phyloP scores from a whole-genome alignment of 805 yeast genomes.

The Wickerhamiella parazyma region DNA sequence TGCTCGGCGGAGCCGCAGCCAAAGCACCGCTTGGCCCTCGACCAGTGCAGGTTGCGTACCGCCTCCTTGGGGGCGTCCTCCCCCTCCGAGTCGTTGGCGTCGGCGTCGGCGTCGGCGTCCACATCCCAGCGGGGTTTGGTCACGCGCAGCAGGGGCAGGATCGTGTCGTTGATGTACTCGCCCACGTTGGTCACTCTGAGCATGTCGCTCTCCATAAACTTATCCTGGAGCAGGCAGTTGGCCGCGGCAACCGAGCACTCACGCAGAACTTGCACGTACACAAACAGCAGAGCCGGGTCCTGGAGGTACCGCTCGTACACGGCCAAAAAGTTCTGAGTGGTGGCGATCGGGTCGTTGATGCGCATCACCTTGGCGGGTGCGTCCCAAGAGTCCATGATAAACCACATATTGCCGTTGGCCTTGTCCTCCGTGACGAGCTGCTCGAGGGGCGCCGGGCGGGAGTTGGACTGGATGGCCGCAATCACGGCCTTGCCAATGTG shows the following conservation, averaged over 20 bases:
- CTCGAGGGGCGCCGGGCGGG: conserved; percentile 6
- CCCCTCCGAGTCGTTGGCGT: neutral
- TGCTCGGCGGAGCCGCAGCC: conserved; percentile 8
- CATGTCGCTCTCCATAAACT: conserved; percentile 9
- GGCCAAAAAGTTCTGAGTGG: conserved; percentile 6
- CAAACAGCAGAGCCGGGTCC: conserved; percentile 5
- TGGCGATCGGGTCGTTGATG: conserved; percentile 5
- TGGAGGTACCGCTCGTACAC: conserved; percentile 7
- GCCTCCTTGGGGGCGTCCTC: neutral
- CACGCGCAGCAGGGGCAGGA: conserved; percentile 5
- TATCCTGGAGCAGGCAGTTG: conserved; percentile 7
- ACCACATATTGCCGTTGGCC: conserved; percentile 7
- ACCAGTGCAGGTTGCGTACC: conserved; percentile 9
- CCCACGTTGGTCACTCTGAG: conserved; percentile 3
- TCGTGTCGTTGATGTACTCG: conserved; percentile 6
- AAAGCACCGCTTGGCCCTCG: conserved; percentile 9
- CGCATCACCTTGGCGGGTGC: conserved; percentile 6
- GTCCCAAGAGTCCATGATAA: conserved; percentile 10
- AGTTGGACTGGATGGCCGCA: neutral
- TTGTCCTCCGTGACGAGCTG: conserved; percentile 1
- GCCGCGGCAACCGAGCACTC: conserved; percentile 9
- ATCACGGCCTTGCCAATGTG: conserved; percentile 14
- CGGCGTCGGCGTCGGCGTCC: neutral
- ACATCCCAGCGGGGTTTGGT: conserved; percentile 5
- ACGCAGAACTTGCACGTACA: conserved; percentile 6